Percentiles rank a stretch among this genome's conserved stretches.
Conservation (phyloP, 768 basidiomycete genomes). For the Obba rivulosa region DNA sequence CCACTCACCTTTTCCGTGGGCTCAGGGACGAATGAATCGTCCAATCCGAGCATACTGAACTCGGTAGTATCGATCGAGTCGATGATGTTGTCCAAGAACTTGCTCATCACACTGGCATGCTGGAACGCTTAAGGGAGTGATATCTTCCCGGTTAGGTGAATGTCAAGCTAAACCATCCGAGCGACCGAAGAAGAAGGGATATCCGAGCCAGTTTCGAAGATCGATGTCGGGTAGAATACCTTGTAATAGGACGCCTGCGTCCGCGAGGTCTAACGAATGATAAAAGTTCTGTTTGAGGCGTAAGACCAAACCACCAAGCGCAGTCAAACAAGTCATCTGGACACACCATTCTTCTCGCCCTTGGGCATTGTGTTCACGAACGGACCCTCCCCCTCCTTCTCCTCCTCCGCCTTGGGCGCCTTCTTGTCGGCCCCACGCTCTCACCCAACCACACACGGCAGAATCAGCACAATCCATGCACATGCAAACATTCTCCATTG, state of each 20-base stretch:
- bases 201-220: conserved; percentile 98
- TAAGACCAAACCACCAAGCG: not conserved
- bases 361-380: conserved; percentile 87
- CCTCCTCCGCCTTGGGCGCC: conserved; percentile 67
- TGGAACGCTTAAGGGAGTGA: conserved; percentile 95
- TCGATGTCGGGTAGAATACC: conserved; percentile 81
- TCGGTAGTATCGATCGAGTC: conserved; percentile 96
- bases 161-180: conserved; percentile 92
- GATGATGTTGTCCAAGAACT: conserved; percentile 95
- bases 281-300: too few relatives aligned
- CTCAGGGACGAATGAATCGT: conserved; percentile 74
- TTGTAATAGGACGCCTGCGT: conserved; percentile 69
- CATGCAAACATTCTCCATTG: too few relatives aligned
- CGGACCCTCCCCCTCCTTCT: conserved; percentile 60
- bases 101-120: conserved; percentile 99
- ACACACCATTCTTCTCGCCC: conserved; percentile 90
- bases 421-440: too few relatives aligned
- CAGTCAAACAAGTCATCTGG: not conserved
- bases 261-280: not conserved
- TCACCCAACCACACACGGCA: too few relatives aligned
- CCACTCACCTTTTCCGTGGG: conserved; percentile 56
- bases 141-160: conserved; percentile 82
- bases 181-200: conserved; percentile 99
- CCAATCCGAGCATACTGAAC: conserved; percentile 96
- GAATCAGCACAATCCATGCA: too few relatives aligned